A percentile compares a stretch with the other conserved stretches of the same genome.
These are phyloP conservation scores for Tetragonia tetragonoides DNA, from an alignment of 148 eudicot species.

Conservation along the genomic window DNA sequence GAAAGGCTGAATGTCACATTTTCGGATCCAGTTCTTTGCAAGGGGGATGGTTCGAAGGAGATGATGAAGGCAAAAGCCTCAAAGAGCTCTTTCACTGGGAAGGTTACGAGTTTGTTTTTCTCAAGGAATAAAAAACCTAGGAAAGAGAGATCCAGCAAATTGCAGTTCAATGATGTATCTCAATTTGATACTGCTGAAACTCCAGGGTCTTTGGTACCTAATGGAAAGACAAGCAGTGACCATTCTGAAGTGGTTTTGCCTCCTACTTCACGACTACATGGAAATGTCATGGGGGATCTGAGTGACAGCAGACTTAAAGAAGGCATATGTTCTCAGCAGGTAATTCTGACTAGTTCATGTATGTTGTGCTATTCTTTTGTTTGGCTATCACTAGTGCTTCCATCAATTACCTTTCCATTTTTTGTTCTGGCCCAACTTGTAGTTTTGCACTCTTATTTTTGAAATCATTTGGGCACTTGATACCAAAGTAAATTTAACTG, in stretches of 20 bases:
- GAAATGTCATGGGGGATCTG: constrained; percentile 28
- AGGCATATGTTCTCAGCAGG: constrained; percentile 49
- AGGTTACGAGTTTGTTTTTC: constrained; percentile 82
- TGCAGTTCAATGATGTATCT: constrained; percentile 35
- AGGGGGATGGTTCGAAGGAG: constrained; percentile 41
- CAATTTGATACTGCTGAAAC: constrained; percentile 27
- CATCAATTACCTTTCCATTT: no score
- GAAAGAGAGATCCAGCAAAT: constrained; percentile 44
- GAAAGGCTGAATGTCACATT: constrained; percentile 34
- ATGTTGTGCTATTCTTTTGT: background rate
- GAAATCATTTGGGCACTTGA: no score
- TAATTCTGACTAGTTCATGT: constrained; percentile 24
- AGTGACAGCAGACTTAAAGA: constrained; percentile 29
- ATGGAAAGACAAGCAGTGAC: constrained; percentile 33
- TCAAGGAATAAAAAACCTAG: constrained; percentile 57
- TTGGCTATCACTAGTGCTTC: no score
- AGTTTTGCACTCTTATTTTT: no score
- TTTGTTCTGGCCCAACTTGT: no score
- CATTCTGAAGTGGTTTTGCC: constrained; percentile 29
- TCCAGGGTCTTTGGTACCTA: constrained; percentile 18
- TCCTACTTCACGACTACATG: constrained; percentile 35
- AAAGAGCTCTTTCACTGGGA: constrained; percentile 71
- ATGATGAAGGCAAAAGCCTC: constrained; percentile 37
- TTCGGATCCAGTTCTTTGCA: constrained; percentile 36
- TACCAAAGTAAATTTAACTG: background rate